Evolutionary conservation across 164 flowering plant species (phyloP).

Genomic region (Tinospora cordifolia): DNA sequence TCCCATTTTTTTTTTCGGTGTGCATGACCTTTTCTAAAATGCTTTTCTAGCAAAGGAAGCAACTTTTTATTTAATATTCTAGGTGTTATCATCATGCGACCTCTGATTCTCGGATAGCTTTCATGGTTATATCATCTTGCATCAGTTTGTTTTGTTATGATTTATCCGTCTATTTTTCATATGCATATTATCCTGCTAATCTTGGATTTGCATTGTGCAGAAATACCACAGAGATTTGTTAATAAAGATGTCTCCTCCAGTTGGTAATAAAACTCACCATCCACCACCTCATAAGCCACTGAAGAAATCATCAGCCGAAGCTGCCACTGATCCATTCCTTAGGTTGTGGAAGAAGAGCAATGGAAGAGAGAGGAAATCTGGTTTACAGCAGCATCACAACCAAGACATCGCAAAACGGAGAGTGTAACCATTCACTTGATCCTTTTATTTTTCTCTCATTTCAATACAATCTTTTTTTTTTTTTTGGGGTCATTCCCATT

Average conservation of each 20-base stretch:
- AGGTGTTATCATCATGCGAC: no score
- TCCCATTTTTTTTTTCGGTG: no score
- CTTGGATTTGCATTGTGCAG: slow-evolving; percentile 29
- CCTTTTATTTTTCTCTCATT: slow-evolving; percentile 1
- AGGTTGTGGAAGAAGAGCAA: slow-evolving; percentile 35
- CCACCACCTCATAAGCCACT: slow-evolving; percentile 14
- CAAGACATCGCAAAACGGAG: no score
- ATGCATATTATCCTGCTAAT: background rate
- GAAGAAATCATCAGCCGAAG: slow-evolving; percentile 4
- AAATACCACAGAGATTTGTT: slow-evolving; percentile 75
- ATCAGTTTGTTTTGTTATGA: background rate
- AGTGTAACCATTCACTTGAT: slow-evolving; percentile 19
- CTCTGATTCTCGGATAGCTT: no score
- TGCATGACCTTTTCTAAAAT: no score
- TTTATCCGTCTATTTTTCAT: background rate
- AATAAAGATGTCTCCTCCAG: slow-evolving; percentile 31
- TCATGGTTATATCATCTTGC: background rate
- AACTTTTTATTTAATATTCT: no score
- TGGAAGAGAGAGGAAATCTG: slow-evolving; percentile 44
- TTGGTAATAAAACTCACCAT: slow-evolving; percentile 5
- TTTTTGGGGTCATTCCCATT: slow-evolving; percentile 12
- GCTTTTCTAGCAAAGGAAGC: no score
- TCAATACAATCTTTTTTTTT: background rate
- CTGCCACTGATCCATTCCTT: slow-evolving; percentile 2
- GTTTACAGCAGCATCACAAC: slow-evolving; percentile 66